A percentile compares a stretch with the other conserved stretches of the same genome.
phyloP scores from a whole-genome alignment of 1,284 basidiomycete genomes.

The Ganoderma sinense region DNA sequence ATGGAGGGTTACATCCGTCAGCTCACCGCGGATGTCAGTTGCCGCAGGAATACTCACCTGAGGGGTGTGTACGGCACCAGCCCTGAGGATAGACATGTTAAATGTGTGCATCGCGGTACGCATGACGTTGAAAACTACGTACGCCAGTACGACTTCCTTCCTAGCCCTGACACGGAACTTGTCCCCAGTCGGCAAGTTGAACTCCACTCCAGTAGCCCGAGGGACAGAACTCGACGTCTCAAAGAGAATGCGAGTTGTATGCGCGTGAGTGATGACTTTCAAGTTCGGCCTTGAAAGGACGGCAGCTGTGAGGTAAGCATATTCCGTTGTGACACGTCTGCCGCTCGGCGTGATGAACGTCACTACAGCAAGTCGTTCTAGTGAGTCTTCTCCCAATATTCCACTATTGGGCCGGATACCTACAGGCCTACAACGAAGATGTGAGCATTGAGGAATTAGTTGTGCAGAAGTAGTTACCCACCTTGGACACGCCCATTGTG shows the following conservation, averaged over 20 bases:
- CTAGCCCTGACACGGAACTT: not conserved
- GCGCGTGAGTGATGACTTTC: constrained; percentile 60
- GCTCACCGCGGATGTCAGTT: not conserved
- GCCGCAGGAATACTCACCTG: not conserved
- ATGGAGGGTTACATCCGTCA: not conserved
- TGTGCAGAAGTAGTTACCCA: constrained; percentile 37
- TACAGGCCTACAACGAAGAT: not conserved
- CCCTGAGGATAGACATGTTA: not conserved
- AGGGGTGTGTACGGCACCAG: not conserved
- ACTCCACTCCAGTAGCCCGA: not conserved
- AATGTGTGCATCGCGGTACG: not conserved
- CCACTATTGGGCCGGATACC: not conserved
- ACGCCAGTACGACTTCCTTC: not conserved
- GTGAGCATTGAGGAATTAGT: not conserved
- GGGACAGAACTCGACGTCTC: not conserved
- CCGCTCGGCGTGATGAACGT: constrained; percentile 62
- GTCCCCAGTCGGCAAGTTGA: not conserved
- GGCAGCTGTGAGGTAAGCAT: constrained; percentile 67
- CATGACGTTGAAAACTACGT: not conserved
- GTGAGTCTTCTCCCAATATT: not conserved
- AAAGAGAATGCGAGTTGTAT: constrained; percentile 32
- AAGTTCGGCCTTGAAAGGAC: constrained; percentile 70
- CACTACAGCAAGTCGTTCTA: constrained; percentile 48
- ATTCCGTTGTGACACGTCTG: constrained; percentile 65
- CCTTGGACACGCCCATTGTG: constrained; percentile 59